Percentiles rank a stretch among this genome's conserved stretches.
Conservation (phyloP, 495 filamentous ascomycete genomes). For the Aspergillus sparsus region DNA sequence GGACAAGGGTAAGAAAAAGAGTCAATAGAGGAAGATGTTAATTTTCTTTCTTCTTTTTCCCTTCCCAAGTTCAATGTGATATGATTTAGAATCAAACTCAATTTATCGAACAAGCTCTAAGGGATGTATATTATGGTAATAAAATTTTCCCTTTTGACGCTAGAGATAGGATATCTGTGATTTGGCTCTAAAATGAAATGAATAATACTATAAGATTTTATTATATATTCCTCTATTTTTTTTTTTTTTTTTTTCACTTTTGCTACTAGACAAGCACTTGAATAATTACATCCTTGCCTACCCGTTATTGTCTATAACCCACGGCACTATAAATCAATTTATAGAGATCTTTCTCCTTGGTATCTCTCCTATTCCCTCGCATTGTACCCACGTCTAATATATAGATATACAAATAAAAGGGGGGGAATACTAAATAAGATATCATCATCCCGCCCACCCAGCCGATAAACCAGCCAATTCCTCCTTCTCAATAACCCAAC, state of each 20-base stretch:
- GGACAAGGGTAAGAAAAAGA: constrained; percentile 62
- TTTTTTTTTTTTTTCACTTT: too few relatives aligned
- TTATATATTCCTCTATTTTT: too few relatives aligned
- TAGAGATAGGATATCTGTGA: too few relatives aligned
- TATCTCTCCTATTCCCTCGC: background rate
- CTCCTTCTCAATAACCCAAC: constrained; percentile 47
- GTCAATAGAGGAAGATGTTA: constrained; percentile 34
- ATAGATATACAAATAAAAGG: background rate
- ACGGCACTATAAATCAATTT: too few relatives aligned
- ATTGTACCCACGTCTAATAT: constrained; percentile 1
- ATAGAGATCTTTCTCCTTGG: too few relatives aligned
- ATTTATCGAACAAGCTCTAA: constrained; percentile 21
- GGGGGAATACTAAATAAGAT: background rate
- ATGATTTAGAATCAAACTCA: constrained; percentile 32
- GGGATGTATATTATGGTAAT: constrained; percentile 33
- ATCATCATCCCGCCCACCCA: constrained; percentile 53
- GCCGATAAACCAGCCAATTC: constrained; percentile 79
- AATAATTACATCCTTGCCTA: too few relatives aligned
- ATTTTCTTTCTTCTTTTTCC: constrained; percentile 12
- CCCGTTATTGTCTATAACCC: too few relatives aligned
- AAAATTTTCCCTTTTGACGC: background rate
- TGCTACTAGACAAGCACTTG: too few relatives aligned
- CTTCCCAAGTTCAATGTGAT: constrained; percentile 25
- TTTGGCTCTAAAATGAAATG: too few relatives aligned
- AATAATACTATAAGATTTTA: too few relatives aligned